Evolutionary conservation across 495 filamentous ascomycete species (phyloP).

Genomic region (Margaritispora aquatica): DNA sequence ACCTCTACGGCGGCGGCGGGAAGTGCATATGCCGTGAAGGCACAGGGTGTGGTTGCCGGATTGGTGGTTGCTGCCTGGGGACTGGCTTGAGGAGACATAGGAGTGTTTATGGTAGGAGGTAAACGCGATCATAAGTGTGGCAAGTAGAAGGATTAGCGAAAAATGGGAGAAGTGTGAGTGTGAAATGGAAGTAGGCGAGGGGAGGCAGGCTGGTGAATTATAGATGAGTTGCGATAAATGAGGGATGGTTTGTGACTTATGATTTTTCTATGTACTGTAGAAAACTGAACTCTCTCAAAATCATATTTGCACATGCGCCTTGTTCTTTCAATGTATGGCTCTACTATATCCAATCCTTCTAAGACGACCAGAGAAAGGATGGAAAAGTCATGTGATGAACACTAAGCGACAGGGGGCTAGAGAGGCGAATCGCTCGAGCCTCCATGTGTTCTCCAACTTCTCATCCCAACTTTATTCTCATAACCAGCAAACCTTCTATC

Average conservation of each 20-base stretch:
- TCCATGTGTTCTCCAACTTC: not conserved
- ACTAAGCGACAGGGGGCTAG: not conserved
- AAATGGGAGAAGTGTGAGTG: no score
- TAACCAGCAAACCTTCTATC: not conserved
- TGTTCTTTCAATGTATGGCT: not conserved
- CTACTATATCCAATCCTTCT: not conserved
- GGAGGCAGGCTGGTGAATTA: not conserved
- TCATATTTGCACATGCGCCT: no score
- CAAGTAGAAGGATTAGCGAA: not conserved
- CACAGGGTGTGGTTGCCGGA: not conserved
- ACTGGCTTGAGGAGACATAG: not conserved
- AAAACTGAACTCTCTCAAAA: no score
- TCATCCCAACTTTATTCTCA: not conserved
- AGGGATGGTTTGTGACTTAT: no score
- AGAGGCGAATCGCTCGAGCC: not conserved
- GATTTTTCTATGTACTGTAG: no score
- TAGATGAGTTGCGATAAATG: not conserved
- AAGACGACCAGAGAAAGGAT: not conserved
- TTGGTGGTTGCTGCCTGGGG: not conserved
- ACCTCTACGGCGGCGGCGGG: not conserved
- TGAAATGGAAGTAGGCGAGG: no score
- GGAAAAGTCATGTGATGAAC: not conserved
- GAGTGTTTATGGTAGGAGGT: no score
- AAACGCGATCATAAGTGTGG: no score
- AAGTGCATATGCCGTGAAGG: not conserved